Percentiles rank a stretch among this genome's conserved stretches.
phyloP scores from a whole-genome alignment of 1,284 basidiomycete species.

The Tylopilus orsonianus region DNA sequence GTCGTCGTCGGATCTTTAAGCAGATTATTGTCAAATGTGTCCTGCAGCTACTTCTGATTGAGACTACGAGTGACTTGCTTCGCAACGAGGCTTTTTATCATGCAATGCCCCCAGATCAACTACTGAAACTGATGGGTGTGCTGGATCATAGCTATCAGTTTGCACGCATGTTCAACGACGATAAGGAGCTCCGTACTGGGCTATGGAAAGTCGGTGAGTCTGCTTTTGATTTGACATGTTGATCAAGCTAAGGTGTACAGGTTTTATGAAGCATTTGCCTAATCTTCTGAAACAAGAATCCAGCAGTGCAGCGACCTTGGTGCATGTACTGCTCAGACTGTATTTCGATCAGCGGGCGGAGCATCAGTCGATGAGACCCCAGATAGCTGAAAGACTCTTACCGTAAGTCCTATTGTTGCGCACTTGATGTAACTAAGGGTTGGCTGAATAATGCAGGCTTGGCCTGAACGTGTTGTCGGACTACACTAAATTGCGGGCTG shows the following conservation, averaged over 20 bases:
- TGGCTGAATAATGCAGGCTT: conserved; percentile 50
- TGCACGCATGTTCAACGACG: conserved; percentile 95
- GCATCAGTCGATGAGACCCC: conserved; percentile 77
- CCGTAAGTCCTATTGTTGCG: conserved; percentile 61
- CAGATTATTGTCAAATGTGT: conserved; percentile 99
- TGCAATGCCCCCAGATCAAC: conserved; percentile 91
- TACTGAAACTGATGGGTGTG: conserved; percentile 91
- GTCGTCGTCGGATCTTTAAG: conserved; percentile 91
- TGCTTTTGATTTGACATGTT: conserved; percentile 2
- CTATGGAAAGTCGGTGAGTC: conserved; percentile 98
- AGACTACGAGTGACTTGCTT: conserved; percentile 95
- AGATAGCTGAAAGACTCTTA: conserved; percentile 86
- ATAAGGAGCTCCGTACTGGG: conserved; percentile 94
- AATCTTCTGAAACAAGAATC: conserved; percentile 99
- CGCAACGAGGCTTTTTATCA: conserved; percentile 91
- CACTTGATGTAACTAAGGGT: conserved; percentile 3
- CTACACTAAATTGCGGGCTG: conserved; percentile 87
- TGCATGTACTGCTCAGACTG: conserved; percentile 91
- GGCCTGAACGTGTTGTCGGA: conserved; percentile 90
- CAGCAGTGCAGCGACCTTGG: conserved; percentile 92
- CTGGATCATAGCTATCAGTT: conserved; percentile 98
- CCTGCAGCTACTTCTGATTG: conserved; percentile 93
- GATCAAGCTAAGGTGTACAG: conserved; percentile 41
- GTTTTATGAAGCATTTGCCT: conserved; percentile 99
- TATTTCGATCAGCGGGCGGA: conserved; percentile 89